These are phyloP conservation scores for Tricholoma saponaceum DNA, from an alignment of 768 basidiomycete genomes.

Conservation along the genomic window DNA sequence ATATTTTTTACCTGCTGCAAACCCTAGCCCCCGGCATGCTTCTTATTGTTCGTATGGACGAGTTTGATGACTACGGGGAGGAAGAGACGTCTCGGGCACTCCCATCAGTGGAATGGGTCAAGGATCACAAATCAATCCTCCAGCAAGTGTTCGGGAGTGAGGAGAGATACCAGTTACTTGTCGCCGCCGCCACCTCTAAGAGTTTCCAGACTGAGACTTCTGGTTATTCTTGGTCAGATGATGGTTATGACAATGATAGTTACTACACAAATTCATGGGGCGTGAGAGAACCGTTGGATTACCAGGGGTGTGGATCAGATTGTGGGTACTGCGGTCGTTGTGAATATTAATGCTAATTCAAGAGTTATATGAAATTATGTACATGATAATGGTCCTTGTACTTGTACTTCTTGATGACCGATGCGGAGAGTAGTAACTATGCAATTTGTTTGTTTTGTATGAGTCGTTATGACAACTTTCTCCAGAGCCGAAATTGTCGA, in stretches of 20 bases:
- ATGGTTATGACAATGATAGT: not conserved
- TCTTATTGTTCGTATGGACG: not conserved
- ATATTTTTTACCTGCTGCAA: slow-evolving; percentile 1
- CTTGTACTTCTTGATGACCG: no score
- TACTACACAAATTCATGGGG: not conserved
- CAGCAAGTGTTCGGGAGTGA: not conserved
- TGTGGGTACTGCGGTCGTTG: not conserved
- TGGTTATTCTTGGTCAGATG: not conserved
- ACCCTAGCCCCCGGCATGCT: not conserved
- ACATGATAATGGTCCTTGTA: no score
- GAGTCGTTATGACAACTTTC: no score
- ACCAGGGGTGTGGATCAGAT: not conserved
- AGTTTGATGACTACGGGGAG: not conserved
- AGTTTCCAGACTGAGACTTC: not conserved
- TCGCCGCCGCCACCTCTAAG: not conserved
- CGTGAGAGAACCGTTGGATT: not conserved
- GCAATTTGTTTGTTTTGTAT: no score
- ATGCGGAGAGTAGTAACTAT: no score
- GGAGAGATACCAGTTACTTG: not conserved
- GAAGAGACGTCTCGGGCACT: not conserved
- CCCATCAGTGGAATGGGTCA: not conserved
- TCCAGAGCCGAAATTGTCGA: no score
- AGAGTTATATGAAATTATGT: no score
- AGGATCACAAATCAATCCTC: not conserved
- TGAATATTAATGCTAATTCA: no score